phyloP scores from a whole-genome alignment of 164 flowering plant genomes.

The Vitis vinifera region ASM3070453v1 NC_081822.1:1643001-1643500 shows the following conservation, averaged over 20 bases:
- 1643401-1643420: conserved; percentile 48
- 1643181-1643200: conserved; percentile 99
- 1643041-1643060: too few relatives aligned
- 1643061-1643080: too few relatives aligned
- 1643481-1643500: conserved; percentile 85
- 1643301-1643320: conserved; percentile 64
- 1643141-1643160: conserved; percentile 89
- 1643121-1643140: conserved; percentile 2
- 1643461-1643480: conserved; percentile 84
- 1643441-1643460: conserved; percentile 99
- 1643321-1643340: neutral
- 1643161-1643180: conserved; percentile 99
- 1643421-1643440: conserved; percentile 91
- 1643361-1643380: too few relatives aligned
- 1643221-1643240: conserved; percentile 99
- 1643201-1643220: conserved; percentile 96
- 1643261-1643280: conserved; percentile 76
- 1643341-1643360: neutral
- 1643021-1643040: too few relatives aligned
- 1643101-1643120: too few relatives aligned
- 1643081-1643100: too few relatives aligned
- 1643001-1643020: too few relatives aligned
- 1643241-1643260: conserved; percentile 94
- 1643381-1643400: too few relatives aligned
- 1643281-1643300: conserved; percentile 91